A percentile compares a stretch with the other conserved stretches of the same genome.
These are phyloP conservation scores for Saturnispora sanitii DNA, from an alignment of 805 yeast species.

Conservation along the genomic window DNA sequence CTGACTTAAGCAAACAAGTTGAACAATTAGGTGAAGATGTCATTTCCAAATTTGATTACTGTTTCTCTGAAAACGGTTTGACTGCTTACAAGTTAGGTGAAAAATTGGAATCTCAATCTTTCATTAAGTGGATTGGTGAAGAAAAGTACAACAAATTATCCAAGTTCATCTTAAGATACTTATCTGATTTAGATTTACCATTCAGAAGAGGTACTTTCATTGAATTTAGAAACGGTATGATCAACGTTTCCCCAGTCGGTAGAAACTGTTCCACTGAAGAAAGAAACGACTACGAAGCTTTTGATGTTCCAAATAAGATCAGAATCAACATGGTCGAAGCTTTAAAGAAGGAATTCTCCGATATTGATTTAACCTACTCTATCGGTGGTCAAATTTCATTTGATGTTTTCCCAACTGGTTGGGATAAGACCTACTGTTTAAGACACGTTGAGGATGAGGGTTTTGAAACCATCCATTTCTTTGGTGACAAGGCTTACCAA, in stretches of 20 bases:
- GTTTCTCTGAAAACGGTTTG: constrained; percentile 95
- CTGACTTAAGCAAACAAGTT: constrained; percentile 85
- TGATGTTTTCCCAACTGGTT: constrained; percentile 99
- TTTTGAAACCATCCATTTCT: constrained; percentile 86
- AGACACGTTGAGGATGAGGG: constrained; percentile 83
- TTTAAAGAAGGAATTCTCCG: constrained; percentile 72
- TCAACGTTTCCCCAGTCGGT: constrained; percentile 96
- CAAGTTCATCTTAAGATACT: constrained; percentile 75
- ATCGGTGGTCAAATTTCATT: constrained; percentile 99
- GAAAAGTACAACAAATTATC: constrained; percentile 85
- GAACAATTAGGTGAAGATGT: constrained; percentile 89
- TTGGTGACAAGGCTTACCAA: constrained; percentile 93
- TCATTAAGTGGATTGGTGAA: constrained; percentile 92
- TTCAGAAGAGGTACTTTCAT: constrained; percentile 97
- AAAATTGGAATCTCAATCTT: constrained; percentile 85
- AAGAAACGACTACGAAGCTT: constrained; percentile 86
- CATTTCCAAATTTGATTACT: constrained; percentile 78
- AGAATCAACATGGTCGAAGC: constrained; percentile 83
- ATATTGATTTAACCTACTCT: constrained; percentile 83
- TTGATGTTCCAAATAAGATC: constrained; percentile 67
- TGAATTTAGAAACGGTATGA: constrained; percentile 99
- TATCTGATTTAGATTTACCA: constrained; percentile 82
- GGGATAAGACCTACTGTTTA: constrained; percentile 98
- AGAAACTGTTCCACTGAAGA: constrained; percentile 94
- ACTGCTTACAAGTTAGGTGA: constrained; percentile 92